Evolutionary conservation across 108 stramenopile species (phyloP), one percentile per base, ranked within the genome.

Genomic region (Discostella stelligeroides): DNA sequence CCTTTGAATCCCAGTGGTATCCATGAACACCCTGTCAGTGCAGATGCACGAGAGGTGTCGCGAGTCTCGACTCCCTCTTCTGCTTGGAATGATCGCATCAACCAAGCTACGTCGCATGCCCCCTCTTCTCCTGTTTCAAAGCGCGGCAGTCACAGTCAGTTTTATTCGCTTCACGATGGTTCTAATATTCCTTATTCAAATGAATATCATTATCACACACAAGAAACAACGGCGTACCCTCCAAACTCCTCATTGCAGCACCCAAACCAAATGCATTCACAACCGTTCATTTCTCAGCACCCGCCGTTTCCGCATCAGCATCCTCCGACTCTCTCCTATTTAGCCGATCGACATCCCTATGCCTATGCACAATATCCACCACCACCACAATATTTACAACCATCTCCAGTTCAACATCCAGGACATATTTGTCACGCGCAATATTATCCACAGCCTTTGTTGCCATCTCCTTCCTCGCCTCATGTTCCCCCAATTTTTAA

Each of bases 321-420:
- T 5, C 34, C 34, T 34, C 34, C 34, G 6, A 3, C 6, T 5
- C 5, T 6, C 6, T 3, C 43, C 43, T n/a, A n/a, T n/a, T 45
- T 10, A 13, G 5, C 13, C n/a, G 43, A 2, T 10, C 43, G 12
- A 45, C 43, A 13, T 10, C 43, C 43, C 2, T 4, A 4, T 9
- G 2, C 43, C 43, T 45, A 45, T 45, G 43, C 43, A 11, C 43
- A 45, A 45, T n/a, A 45, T 10, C 43, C 43, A 45, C n/a, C 13
- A 45, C n/a, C 13, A 13, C n/a, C 5, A n/a, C 12, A 13, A 7
- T 10, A 45, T n/a, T 45, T 13, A n/a, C 43, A 4, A 17, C 43
- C 43, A 2, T 45, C 13, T 4, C 15, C 43, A 70, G 48, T 24
- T 70, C 69, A 51, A 60, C 69, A 25, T 58, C 57, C 27, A 30